phyloP scores from a whole-genome alignment of 2,329 filamentous ascomycete genomes.

The Cadophora malorum region DNA sequence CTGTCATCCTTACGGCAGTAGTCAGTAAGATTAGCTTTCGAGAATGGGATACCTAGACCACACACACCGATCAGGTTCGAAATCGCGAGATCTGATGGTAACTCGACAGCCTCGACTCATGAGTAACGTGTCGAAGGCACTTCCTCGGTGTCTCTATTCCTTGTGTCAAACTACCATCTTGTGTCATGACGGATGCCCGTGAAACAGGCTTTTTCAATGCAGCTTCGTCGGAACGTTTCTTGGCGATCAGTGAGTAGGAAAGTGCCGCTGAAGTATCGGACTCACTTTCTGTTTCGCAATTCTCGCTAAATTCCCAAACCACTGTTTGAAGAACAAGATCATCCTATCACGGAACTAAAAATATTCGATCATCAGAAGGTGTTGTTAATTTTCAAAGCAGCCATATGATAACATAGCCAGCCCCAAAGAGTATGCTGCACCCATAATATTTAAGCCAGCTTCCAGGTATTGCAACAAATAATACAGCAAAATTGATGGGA shows the following conservation, averaged over 20 bases:
- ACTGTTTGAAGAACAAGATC: slow-evolving; percentile 22
- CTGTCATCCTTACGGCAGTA: neutral
- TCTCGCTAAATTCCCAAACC: slow-evolving; percentile 15
- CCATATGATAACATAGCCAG: neutral
- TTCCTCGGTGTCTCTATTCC: slow-evolving; percentile 11
- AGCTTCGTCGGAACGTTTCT: neutral
- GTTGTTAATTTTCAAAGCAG: neutral
- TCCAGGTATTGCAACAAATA: slow-evolving; percentile 1
- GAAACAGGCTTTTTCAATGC: slow-evolving; percentile 20
- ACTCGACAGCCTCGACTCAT: slow-evolving; percentile 15
- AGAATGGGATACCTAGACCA: neutral
- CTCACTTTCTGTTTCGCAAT: slow-evolving; percentile 19
- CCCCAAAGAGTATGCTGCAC: neutral
- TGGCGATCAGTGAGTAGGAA: slow-evolving; percentile 2
- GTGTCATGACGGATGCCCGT: slow-evolving; percentile 11
- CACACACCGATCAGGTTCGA: neutral
- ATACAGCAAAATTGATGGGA: slow-evolving; percentile 10
- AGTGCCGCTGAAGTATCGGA: slow-evolving; percentile 17
- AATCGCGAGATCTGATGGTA: slow-evolving; percentile 5
- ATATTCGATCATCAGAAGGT: neutral
- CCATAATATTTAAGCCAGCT: slow-evolving; percentile 13
- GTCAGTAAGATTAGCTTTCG: neutral
- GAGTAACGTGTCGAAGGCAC: slow-evolving; percentile 5
- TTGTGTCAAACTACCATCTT: slow-evolving; percentile 7
- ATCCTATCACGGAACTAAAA: slow-evolving; percentile 9